phyloP scores from a whole-genome alignment of 1,139 yeast species.

The Yamadazyma buinensis region DNA sequence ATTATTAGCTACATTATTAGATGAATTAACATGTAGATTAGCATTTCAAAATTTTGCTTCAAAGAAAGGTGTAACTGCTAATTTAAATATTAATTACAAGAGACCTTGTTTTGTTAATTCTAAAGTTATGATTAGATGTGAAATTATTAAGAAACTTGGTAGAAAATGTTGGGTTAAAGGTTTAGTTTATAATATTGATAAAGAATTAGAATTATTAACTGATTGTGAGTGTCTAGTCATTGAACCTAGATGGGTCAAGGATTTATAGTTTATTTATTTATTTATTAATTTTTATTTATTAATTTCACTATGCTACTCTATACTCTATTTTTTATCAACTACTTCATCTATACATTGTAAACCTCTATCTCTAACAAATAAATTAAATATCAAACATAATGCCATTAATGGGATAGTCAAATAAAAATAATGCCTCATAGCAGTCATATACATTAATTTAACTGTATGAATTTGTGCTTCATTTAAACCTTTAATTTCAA shows the following conservation, averaged over 20 bases:
- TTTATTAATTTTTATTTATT: conserved; percentile 7
- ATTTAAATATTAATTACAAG: conserved; percentile 39
- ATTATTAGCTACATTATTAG: conserved; percentile 48
- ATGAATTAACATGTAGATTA: conserved; percentile 50
- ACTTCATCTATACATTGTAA: conserved; percentile 38
- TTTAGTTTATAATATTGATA: conserved; percentile 24
- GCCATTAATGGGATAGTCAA: conserved; percentile 42
- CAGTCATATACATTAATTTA: conserved; percentile 29
- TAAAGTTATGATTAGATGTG: conserved; percentile 35
- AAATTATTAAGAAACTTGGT: conserved; percentile 29
- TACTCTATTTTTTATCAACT: not conserved
- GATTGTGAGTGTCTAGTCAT: conserved; percentile 43
- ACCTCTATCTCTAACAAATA: conserved; percentile 40
- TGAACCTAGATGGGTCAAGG: conserved; percentile 46
- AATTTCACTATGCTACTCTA: conserved; percentile 3
- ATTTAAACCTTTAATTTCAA: conserved; percentile 24
- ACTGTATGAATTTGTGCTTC: conserved; percentile 23
- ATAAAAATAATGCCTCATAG: conserved; percentile 38
- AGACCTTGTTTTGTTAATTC: conserved; percentile 35
- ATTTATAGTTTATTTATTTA: conserved; percentile 18
- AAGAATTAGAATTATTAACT: conserved; percentile 24
- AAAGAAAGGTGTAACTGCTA: conserved; percentile 44
- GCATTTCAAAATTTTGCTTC: conserved; percentile 47
- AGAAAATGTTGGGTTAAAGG: conserved; percentile 46
- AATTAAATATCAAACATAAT: conserved; percentile 31